These are phyloP conservation scores for Colletotrichum tofieldiae DNA, from an alignment of 2,329 filamentous ascomycete species.

Conservation along the genomic window DNA sequence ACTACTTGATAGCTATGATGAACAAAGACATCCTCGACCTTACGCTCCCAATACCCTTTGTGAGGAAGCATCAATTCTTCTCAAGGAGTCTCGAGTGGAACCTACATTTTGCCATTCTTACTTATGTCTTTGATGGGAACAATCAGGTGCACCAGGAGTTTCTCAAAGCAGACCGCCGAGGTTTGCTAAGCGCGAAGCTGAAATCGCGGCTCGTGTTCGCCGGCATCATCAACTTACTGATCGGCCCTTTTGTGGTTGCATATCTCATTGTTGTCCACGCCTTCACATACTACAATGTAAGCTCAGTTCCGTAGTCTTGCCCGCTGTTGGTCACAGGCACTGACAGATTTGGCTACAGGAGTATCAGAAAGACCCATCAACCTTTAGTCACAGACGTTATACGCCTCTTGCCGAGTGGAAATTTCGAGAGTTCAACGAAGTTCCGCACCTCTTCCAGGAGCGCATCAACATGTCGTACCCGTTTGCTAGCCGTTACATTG, in stretches of 20 bases:
- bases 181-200: conserved; percentile 83
- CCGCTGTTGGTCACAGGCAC: neutral
- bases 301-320: conserved; percentile 45
- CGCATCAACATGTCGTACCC: conserved; percentile 95
- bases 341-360: conserved; percentile 69
- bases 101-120: conserved; percentile 89
- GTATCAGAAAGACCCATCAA: conserved; percentile 93
- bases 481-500: conserved; percentile 91
- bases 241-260: conserved; percentile 88
- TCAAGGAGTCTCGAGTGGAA: conserved; percentile 95
- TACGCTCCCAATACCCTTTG: conserved; percentile 86
- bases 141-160: conserved; percentile 91
- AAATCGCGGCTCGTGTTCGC: conserved; percentile 85
- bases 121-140: conserved; percentile 92
- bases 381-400: conserved; percentile 90
- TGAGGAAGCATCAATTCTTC: conserved; percentile 85
- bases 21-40: conserved; percentile 97
- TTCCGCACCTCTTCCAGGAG: conserved; percentile 91
- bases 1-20: conserved; percentile 96
- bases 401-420: conserved; percentile 98
- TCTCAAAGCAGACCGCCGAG: conserved; percentile 85
- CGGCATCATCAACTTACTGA: conserved; percentile 87
- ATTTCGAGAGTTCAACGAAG: conserved; percentile 97
- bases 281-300: conserved; percentile 92
- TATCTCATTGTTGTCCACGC: conserved; percentile 93